These are phyloP conservation scores for Fusarium piperis DNA, from an alignment of 2,329 filamentous ascomycete genomes.

Conservation along the genomic window DNA sequence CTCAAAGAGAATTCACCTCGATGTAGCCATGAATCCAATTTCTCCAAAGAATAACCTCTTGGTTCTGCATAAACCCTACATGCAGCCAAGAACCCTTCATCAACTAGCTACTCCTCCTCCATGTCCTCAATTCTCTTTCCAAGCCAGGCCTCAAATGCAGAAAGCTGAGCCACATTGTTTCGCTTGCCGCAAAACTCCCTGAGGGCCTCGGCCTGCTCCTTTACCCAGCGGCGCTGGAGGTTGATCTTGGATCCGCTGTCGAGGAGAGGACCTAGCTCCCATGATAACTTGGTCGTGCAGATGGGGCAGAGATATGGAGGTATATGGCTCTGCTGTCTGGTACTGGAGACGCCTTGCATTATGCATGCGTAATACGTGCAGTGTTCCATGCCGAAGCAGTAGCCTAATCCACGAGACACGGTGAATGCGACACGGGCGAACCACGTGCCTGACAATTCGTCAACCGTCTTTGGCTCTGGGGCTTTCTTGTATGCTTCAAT, in stretches of 20 bases:
- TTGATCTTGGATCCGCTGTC: conserved; percentile 26
- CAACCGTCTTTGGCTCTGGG: conserved; percentile 32
- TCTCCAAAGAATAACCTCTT: too few species aligned
- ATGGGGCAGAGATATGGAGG: conserved; percentile 72
- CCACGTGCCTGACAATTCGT: conserved; percentile 59
- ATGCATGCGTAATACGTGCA: conserved; percentile 72
- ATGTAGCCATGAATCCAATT: not conserved
- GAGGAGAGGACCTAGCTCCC: conserved; percentile 7
- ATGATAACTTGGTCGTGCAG: conserved; percentile 63
- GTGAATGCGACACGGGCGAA: conserved; percentile 67
- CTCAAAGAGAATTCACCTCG: not conserved
- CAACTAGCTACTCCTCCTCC: not conserved
- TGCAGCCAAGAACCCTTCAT: not conserved
- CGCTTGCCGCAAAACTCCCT: conserved; percentile 53
- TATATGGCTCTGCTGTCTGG: conserved; percentile 68
- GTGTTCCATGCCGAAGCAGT: conserved; percentile 73
- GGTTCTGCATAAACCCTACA: too few species aligned
- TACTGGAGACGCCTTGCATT: conserved; percentile 68
- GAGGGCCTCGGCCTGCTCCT: conserved; percentile 53
- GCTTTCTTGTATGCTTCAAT: conserved; percentile 41
- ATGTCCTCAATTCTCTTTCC: conserved; percentile 27
- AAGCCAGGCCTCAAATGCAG: conserved; percentile 57
- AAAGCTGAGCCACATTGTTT: conserved; percentile 55
- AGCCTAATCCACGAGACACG: conserved; percentile 71
- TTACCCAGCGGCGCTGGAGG: conserved; percentile 26